Percentiles rank a stretch among this genome's conserved stretches.
These are phyloP conservation scores for Alternaria viburni DNA, from an alignment of 2,329 filamentous ascomycete species.

Conservation along the genomic window DNA sequence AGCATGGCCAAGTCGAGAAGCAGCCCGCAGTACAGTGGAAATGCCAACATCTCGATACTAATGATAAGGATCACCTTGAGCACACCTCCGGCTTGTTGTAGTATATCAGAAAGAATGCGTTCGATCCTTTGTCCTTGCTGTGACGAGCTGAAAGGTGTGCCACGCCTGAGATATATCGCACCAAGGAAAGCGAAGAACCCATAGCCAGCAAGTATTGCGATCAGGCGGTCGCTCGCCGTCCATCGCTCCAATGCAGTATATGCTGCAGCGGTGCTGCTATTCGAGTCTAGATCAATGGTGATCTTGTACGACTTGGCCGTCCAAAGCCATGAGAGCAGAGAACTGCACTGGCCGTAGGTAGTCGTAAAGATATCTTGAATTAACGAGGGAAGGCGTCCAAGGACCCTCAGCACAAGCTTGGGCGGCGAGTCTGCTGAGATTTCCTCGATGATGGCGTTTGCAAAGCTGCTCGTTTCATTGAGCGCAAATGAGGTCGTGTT, in stretches of 20 bases:
- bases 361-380: constrained; percentile 7
- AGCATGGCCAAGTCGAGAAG: constrained; percentile 87
- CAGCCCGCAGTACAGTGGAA: constrained; percentile 93
- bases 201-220: constrained; percentile 84
- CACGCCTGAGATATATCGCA: constrained; percentile 78
- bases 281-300: constrained; percentile 41
- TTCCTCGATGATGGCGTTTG: constrained; percentile 33
- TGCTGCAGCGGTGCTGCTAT: constrained; percentile 24
- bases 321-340: constrained; percentile 35
- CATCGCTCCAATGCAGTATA: constrained; percentile 49
- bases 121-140: constrained; percentile 67
- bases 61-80: constrained; percentile 99
- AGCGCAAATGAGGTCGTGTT: constrained; percentile 43
- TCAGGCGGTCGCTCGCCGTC: constrained; percentile 62
- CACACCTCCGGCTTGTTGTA: constrained; percentile 94
- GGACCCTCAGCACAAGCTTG: constrained; percentile 19
- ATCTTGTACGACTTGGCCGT: constrained; percentile 47
- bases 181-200: constrained; percentile 75
- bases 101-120: constrained; percentile 76
- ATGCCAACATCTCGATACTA: constrained; percentile 97
- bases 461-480: constrained; percentile 37
- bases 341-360: constrained; percentile 16
- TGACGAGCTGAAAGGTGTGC: constrained; percentile 69
- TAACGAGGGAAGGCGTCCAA: constrained; percentile 22
- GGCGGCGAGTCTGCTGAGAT: constrained; percentile 29